A percentile compares a stretch with the other conserved stretches of the same genome.
These are phyloP conservation scores for Cetradonia linearis DNA, from an alignment of 495 filamentous ascomycete species.

Conservation along the genomic window DNA sequence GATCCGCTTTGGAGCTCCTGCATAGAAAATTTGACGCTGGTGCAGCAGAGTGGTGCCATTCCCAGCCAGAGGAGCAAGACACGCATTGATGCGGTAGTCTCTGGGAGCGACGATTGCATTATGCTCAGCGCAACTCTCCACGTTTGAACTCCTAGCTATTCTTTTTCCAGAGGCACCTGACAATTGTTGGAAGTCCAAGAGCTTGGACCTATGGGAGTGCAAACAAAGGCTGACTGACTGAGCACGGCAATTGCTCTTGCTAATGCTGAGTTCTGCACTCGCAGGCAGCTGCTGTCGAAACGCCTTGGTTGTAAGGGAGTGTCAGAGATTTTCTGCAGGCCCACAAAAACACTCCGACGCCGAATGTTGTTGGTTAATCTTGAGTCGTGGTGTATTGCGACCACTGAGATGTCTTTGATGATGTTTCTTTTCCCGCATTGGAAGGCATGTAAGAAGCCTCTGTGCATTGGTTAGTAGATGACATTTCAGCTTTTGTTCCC, in stretches of 20 bases:
- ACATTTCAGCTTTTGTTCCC: background rate
- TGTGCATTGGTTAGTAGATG: background rate
- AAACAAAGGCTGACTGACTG: background rate
- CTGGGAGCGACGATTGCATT: constrained; percentile 5
- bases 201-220: constrained; percentile 5
- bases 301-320: constrained; percentile 9
- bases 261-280: constrained; percentile 1
- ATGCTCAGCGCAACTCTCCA: background rate
- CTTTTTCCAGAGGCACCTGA: background rate
- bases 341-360: constrained; percentile 5
- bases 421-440: background rate
- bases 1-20: constrained; percentile 6
- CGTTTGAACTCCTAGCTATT: background rate
- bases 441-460: background rate
- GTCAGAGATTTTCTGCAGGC: background rate
- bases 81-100: constrained; percentile 6
- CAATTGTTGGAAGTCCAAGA: constrained; percentile 4
- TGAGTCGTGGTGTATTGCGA: background rate
- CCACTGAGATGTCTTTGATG: background rate
- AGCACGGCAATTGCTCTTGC: background rate
- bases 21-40: constrained; percentile 2
- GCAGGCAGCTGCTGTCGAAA: constrained; percentile 8
- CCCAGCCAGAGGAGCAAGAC: constrained; percentile 2
- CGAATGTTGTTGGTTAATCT: background rate
- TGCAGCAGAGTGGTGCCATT: constrained; percentile 5